Percentiles rank a stretch among this genome's conserved stretches.
Evolutionary conservation across 768 basidiomycete genomes (phyloP).

Genomic region (Tricholoma sp.): DNA sequence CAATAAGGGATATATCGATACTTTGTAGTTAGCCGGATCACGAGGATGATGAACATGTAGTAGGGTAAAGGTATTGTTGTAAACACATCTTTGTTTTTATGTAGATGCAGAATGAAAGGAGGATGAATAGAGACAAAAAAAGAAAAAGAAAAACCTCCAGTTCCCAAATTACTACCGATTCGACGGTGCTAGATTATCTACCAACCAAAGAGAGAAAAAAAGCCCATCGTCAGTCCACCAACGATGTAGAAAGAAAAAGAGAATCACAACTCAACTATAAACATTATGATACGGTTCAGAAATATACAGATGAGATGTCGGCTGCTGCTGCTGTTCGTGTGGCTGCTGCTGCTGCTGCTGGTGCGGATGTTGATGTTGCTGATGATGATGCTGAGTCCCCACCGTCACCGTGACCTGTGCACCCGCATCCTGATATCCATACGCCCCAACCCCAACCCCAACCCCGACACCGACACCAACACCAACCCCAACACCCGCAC

Average conservation of each 20-base stretch:
- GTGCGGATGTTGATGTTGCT: not conserved
- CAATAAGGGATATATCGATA: too few relatives aligned
- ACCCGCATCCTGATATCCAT: slow-evolving; percentile 22
- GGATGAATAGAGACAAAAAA: too few relatives aligned
- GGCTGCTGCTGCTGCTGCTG: not conserved
- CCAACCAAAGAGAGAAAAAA: too few relatives aligned
- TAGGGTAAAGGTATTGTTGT: too few relatives aligned
- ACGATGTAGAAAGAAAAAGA: not conserved
- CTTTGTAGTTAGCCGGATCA: too few relatives aligned
- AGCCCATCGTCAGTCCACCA: not conserved
- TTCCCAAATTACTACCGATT: not conserved
- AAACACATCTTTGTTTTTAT: too few relatives aligned
- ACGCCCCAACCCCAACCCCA: slow-evolving; percentile 8
- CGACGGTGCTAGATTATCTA: not conserved
- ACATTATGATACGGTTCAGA: slow-evolving; percentile 21
- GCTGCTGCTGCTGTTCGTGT: slow-evolving; percentile 7
- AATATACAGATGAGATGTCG: slow-evolving; percentile 18
- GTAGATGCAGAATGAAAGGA: too few relatives aligned
- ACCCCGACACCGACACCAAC: too few relatives aligned
- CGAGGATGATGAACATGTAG: too few relatives aligned
- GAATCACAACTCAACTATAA: slow-evolving; percentile 17
- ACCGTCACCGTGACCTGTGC: slow-evolving; percentile 6
- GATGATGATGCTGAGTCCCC: slow-evolving; percentile 12
- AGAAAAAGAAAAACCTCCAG: too few relatives aligned
- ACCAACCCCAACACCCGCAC: slow-evolving; percentile 13